Evolutionary conservation across 1,284 basidiomycete species (phyloP).

Genomic region (Cryptococcus sp.): DNA sequence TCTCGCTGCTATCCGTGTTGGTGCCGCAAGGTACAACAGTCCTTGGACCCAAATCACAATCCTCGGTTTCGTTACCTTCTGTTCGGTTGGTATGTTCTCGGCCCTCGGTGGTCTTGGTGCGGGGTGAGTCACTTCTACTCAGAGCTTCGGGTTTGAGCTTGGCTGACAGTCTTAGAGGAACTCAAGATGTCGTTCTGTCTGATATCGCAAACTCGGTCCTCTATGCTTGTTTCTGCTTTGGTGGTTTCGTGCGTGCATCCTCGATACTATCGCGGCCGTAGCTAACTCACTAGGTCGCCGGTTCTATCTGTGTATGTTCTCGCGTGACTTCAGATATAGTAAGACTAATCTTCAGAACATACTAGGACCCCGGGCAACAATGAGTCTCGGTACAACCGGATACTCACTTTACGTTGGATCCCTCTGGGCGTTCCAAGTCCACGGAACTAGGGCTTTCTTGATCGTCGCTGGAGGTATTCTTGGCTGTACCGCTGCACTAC

Average conservation of each 20-base stretch:
- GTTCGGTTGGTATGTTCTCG: slow-evolving; percentile 54
- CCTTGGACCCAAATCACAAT: slow-evolving; percentile 51
- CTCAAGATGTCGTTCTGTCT: slow-evolving; percentile 49
- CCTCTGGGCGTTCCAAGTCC: slow-evolving; percentile 19
- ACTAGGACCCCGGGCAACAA: slow-evolving; percentile 49
- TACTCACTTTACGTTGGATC: slow-evolving; percentile 39
- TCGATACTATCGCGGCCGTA: slow-evolving; percentile 13
- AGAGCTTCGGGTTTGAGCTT: background rate
- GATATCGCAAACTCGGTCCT: slow-evolving; percentile 52
- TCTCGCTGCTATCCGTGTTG: slow-evolving; percentile 15
- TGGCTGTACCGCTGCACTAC: slow-evolving; percentile 40
- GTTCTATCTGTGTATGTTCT: background rate
- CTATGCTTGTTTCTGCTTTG: slow-evolving; percentile 52
- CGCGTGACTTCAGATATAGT: background rate
- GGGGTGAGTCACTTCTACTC: slow-evolving; percentile 26
- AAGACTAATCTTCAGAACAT: slow-evolving; percentile 27
- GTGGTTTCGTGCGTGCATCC: slow-evolving; percentile 51
- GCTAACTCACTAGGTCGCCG: background rate
- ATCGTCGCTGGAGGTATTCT: slow-evolving; percentile 50
- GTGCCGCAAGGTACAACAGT: slow-evolving; percentile 37
- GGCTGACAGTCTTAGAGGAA: slow-evolving; percentile 32
- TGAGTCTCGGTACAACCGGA: slow-evolving; percentile 47
- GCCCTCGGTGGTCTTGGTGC: slow-evolving; percentile 54
- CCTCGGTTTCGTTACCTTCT: slow-evolving; percentile 51
- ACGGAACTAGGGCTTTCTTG: slow-evolving; percentile 41